Base-by-base conservation (phyloP, 2,329 filamentous ascomycete genomes). In the Epicoccum nigrum region DNA sequence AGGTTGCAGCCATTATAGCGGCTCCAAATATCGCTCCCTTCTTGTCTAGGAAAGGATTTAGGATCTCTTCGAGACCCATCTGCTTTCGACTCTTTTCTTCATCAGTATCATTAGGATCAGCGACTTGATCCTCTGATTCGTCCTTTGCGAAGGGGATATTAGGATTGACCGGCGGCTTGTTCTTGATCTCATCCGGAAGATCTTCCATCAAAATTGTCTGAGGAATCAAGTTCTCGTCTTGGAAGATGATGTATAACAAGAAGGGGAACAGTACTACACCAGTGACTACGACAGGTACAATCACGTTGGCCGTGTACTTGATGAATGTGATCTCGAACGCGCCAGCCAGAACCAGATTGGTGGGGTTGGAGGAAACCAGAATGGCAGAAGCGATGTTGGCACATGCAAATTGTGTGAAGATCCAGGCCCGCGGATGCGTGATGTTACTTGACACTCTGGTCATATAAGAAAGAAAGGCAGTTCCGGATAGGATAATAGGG, bases 341-440 rank as follows among this genome's bases (percentile, higher is more conserved):
- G 4, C 87, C 87, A 0, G 87, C 86, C 0, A 90, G 79, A 0
- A 90, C 87, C 7, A 90, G 79, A 47, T 91, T 91, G 2, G 88
- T 90, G 0, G 88, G 88, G 53, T 91, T 91, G 0, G 87, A 90
- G 0, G 88, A 90, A 8, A 92, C 88, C 11, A 92, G 76, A 19
- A 90, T 88, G 0, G 88, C 87, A 0, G 88, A 90, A 2, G 84
- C 85, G 39, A 90, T 87, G 55, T 90, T 90, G 43, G 87, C 87
- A 1, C 89, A 71, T 13, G 87, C 82, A 50, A 90, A 90, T 51
- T 91, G 88, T 2, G 82, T 83, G 59, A 85, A 81, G 17, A 90
- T 89, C 87, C 88, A 90, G 0, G 88, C 88, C 62, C 84, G 77
- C 0, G 88, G 87, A 49, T 88, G 83, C 9, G 81, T 74, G 51